Evolutionary conservation across 2,329 filamentous ascomycete genomes (phyloP).

Genomic region (Alternaria sp.): DNA sequence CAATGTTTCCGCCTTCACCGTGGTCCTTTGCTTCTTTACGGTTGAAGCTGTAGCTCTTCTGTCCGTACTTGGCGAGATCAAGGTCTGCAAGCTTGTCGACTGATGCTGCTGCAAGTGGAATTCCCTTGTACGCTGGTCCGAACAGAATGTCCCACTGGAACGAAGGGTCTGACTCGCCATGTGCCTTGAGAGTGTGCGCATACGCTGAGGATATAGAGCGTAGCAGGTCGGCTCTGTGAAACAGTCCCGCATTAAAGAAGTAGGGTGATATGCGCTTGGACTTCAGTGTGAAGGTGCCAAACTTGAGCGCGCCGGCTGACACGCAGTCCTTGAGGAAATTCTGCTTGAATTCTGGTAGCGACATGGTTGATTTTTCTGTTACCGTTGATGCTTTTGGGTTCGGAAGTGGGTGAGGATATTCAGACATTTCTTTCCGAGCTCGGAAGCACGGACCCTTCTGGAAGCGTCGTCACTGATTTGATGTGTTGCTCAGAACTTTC

Average conservation of each 20-base stretch:
- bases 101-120: constrained; percentile 83
- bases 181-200: constrained; percentile 66
- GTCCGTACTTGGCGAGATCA: constrained; percentile 70
- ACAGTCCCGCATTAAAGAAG: constrained; percentile 96
- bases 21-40: constrained; percentile 97
- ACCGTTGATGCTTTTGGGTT: not conserved
- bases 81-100: constrained; percentile 77
- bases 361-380: constrained; percentile 15
- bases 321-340: constrained; percentile 76
- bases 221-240: constrained; percentile 82
- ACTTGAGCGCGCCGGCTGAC: constrained; percentile 74
- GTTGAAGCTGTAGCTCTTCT: constrained; percentile 87
- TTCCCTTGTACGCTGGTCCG: constrained; percentile 95
- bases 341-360: constrained; percentile 63
- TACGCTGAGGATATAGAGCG: constrained; percentile 82
- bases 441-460: constrained; percentile 35
- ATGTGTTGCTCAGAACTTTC: constrained; percentile 38
- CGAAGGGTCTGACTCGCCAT: constrained; percentile 52
- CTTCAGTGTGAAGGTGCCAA: constrained; percentile 88
- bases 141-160: constrained; percentile 85
- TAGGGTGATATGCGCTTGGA: constrained; percentile 91
- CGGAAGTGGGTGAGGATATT: constrained; percentile 12
- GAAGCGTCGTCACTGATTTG: constrained; percentile 13
- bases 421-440: constrained; percentile 39
- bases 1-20: constrained; percentile 92